Base-by-base conservation (phyloP, 495 filamentous ascomycete genomes). In the Lepidopterella palustris region DNA sequence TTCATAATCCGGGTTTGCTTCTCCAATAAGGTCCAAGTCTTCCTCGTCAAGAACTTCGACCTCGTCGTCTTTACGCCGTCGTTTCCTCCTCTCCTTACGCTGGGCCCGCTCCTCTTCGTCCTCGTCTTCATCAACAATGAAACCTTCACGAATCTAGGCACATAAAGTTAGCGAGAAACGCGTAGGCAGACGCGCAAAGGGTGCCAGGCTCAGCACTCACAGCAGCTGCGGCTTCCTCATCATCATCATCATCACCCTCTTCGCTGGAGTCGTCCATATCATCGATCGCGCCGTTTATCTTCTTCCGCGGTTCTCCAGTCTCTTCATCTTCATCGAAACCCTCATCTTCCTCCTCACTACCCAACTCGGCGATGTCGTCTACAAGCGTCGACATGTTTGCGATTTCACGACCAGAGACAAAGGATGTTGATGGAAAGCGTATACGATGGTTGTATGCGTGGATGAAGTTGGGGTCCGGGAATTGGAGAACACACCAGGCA, bases 221-320 rank as follows among this genome's bases (percentile, higher is more conserved):
- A 72, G 75, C 62, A 68, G 77, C 72, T 55, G 81, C 84, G 63
- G 89, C 86, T 64, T 92, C 87, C 66, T 89, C 87, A 64, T 97
- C 93, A 29, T 98, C 92, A 59, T 96, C 92, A 27, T 97, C 93
- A 11, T 97, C 93, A 48, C 97, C 93, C 68, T 98, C 93, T 59
- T 96, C 92, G 62, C 89, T 95, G 21, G 89, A 95, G 73, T 97
- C 92, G 67, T 91, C 82, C 0, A 83, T 67, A 59, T 77, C 75
- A 60, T 78, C 76, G 32, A 73, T 78, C 29, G 61, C 64, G 18
- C 73, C 71, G 28, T 70, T 74, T 18, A 70, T 64, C 55, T 76
- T 70, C 54, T 74, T 79, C 59, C 74, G 75, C 18, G 71, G 67
- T 62, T 92, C 84, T 45, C 84, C 88, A 26, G 83, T 85, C 53